Base-by-base conservation (phyloP, 2,329 filamentous ascomycete species). In the Fusarium nygamai region DNA sequence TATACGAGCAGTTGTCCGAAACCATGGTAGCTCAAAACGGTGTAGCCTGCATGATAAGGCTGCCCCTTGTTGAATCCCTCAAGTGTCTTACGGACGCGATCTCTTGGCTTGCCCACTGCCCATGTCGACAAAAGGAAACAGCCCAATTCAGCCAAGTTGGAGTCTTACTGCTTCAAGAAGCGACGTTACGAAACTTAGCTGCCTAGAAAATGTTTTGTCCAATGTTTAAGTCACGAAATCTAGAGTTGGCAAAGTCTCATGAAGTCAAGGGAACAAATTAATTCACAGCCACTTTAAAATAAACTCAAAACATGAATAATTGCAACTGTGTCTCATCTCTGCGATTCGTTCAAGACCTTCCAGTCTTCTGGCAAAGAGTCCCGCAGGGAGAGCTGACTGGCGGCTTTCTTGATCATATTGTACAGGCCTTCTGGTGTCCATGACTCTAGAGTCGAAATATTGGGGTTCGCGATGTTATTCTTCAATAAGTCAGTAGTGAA, bases 401-500 rank as follows among this genome's bases (percentile, higher is more conserved):
- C 51, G 2, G 51, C 34, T n/a, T 17, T 41, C 34, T 56, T 56
- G 51, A 56, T 56, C 24, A 17, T 3, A 14, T 16, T 56, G 20
- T 56, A 56, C 6, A 56, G 16, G 10, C 51, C 51, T 1, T 56
- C 34, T 0, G 51, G 51, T 17, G 51, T 56, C 17, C 34, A 41
- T n/a, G 51, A 56, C 20, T 56, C 51, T 3, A 56, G 34, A 19
- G 24, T 56, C 1, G 34, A 29, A 14, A 29, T 11, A 56, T 56
- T 56, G 9, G 51, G 51, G 4, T 56, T 54, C 0, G 8, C 8
- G 10, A 54, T 54, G 24, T 54, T 54, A 10, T 54, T n/a, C 51
- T 54, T 20, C 1, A 6, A 7, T 0, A 16, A 2, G 33, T 54
- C 3, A 54, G 33, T 22, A 17, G 10, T 17, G 10, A 6, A 17